Evolutionary conservation across 2,329 filamentous ascomycete species (phyloP).

Genomic region (Cercospora brassicicola): DNA sequence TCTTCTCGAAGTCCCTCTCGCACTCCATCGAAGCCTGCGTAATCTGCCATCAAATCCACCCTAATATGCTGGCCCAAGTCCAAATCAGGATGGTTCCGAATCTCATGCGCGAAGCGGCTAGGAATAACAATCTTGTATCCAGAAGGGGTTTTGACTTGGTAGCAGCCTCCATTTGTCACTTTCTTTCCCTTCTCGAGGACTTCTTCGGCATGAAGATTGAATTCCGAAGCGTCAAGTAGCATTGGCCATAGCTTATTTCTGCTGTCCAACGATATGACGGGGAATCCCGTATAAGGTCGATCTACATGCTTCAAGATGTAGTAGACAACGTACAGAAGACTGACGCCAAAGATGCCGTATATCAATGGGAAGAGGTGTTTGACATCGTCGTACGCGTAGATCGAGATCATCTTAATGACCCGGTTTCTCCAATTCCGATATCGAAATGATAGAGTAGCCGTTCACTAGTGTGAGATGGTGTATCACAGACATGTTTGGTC

Average conservation of each 20-base stretch:
- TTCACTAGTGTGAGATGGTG: neutral
- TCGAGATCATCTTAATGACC: neutral
- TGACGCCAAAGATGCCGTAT: neutral
- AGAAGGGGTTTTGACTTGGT: neutral
- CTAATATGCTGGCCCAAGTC: neutral
- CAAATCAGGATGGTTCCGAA: neutral
- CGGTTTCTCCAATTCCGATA: neutral
- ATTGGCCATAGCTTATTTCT: neutral
- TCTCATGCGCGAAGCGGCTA: neutral
- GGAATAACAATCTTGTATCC: neutral
- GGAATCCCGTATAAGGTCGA: neutral
- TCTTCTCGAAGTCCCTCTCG: neutral
- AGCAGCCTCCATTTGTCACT: neutral
- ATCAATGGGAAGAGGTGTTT: neutral
- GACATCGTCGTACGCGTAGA: neutral
- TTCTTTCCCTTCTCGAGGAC: neutral
- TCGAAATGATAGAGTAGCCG: neutral
- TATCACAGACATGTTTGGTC: neutral
- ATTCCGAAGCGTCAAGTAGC: neutral
- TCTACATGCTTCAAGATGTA: neutral
- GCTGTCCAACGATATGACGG: neutral
- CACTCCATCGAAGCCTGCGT: slow-evolving; percentile 10
- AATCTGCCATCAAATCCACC: neutral
- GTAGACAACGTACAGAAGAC: neutral
- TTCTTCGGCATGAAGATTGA: neutral